These are phyloP conservation scores for Cladosporium austrohemisphaericum DNA, from an alignment of 2,329 filamentous ascomycete genomes.

Conservation along the genomic window DNA sequence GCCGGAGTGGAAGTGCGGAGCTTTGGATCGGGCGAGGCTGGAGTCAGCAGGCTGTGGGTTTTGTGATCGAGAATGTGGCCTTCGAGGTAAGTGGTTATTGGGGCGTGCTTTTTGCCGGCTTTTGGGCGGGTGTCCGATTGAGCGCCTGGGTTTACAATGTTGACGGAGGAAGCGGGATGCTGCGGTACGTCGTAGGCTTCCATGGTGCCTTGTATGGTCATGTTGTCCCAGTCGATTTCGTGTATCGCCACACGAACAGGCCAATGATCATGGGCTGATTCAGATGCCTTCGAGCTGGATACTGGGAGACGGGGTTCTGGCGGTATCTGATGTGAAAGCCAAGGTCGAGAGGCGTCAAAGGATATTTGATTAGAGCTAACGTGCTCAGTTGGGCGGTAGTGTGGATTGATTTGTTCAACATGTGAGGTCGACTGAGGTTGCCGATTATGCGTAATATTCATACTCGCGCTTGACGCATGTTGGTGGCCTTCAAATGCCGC, in stretches of 20 bases:
- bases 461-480: slow-evolving; percentile 45
- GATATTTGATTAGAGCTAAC: slow-evolving; percentile 26
- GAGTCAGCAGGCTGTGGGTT: slow-evolving; percentile 50
- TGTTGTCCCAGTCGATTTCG: slow-evolving; percentile 55
- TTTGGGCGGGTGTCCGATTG: slow-evolving; percentile 21
- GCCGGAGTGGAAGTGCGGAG: slow-evolving; percentile 19
- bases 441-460: slow-evolving; percentile 19
- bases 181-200: slow-evolving; percentile 65
- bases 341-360: slow-evolving; percentile 36
- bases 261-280: slow-evolving; percentile 55
- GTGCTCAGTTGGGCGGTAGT: slow-evolving; percentile 27
- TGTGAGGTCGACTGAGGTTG: slow-evolving; percentile 17
- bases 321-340: slow-evolving; percentile 34
- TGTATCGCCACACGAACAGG: slow-evolving; percentile 65
- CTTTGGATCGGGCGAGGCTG: slow-evolving; percentile 26
- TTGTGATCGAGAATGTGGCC: slow-evolving; percentile 64
- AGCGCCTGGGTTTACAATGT: slow-evolving; percentile 21
- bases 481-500: slow-evolving; percentile 60
- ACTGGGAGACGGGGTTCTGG: slow-evolving; percentile 17
- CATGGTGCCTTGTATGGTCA: slow-evolving; percentile 66
- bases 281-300: slow-evolving; percentile 17
- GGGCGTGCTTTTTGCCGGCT: slow-evolving; percentile 44
- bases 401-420: slow-evolving; percentile 32
- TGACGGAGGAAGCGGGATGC: slow-evolving; percentile 31
- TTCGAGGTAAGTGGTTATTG: slow-evolving; percentile 64